Conservation (phyloP, 2,329 filamentous ascomycete genomes). For the Aureobasidium pullulans region DNA sequence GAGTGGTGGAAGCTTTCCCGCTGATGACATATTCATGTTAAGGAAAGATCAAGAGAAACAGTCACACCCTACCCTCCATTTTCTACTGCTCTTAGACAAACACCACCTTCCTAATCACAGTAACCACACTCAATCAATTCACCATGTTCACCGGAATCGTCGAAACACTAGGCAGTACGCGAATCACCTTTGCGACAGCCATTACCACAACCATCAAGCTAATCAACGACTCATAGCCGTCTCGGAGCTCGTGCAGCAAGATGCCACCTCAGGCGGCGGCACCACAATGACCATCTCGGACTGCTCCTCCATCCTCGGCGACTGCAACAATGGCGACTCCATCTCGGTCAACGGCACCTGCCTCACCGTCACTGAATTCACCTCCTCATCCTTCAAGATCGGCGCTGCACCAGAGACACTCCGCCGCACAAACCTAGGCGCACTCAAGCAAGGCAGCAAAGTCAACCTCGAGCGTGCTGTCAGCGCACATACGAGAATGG, state of each 20-base stretch:
- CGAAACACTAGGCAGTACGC: slow-evolving; percentile 83
- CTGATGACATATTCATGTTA: slow-evolving; percentile 6
- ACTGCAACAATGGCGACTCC: slow-evolving; percentile 83
- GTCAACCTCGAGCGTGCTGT: slow-evolving; percentile 96
- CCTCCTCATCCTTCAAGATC: slow-evolving; percentile 65
- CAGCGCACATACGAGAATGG: slow-evolving; percentile 86
- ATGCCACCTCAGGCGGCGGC: slow-evolving; percentile 68
- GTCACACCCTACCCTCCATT: background rate
- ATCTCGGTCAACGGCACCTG: slow-evolving; percentile 95
- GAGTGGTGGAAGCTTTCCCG: background rate
- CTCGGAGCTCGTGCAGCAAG: slow-evolving; percentile 70
- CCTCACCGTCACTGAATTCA: slow-evolving; percentile 78
- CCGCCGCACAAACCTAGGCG: slow-evolving; percentile 88
- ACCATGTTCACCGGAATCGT: slow-evolving; percentile 94
- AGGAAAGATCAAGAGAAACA: background rate
- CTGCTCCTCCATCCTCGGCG: slow-evolving; percentile 66
- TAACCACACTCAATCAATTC: background rate
- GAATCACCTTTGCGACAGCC: background rate
- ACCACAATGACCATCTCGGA: slow-evolving; percentile 83
- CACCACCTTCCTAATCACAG: background rate
- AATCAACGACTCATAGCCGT: slow-evolving; percentile 55
- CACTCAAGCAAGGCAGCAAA: slow-evolving; percentile 53
- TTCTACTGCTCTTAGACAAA: background rate
- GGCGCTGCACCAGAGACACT: slow-evolving; percentile 94
- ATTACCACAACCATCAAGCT: slow-evolving; percentile 19